These are phyloP conservation scores for Senna siamea DNA, from an alignment of 306 rosid species.

Conservation along the genomic window DNA sequence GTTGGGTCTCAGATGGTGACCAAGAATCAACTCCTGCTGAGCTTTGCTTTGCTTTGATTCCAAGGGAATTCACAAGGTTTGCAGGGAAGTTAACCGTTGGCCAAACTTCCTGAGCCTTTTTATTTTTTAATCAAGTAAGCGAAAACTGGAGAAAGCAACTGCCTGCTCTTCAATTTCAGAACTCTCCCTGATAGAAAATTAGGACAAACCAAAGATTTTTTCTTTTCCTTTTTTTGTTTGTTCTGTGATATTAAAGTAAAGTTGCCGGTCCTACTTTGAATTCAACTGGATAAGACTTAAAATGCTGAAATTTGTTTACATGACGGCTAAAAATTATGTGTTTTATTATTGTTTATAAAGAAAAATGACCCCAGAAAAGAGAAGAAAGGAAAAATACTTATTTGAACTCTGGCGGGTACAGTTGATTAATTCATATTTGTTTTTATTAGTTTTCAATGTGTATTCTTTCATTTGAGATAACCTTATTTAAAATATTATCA, in stretches of 20 bases:
- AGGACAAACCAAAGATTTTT: conserved; percentile 9
- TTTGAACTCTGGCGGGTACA: conserved; percentile 75
- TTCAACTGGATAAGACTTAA: conserved; percentile 52
- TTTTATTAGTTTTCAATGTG: too few relatives aligned
- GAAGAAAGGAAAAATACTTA: conserved; percentile 3
- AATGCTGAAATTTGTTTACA: conserved; percentile 23
- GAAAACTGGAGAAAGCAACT: conserved; percentile 54
- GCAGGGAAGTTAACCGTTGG: conserved; percentile 89
- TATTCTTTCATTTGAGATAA: too few relatives aligned
- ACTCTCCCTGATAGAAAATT: not conserved
- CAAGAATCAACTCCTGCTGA: conserved; percentile 59
- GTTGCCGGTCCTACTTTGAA: conserved; percentile 35
- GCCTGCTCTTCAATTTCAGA: conserved; percentile 37
- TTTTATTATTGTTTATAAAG: not conserved
- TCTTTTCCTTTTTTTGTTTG: not conserved
- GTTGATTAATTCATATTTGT: conserved; percentile 30
- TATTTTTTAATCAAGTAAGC: conserved; percentile 52
- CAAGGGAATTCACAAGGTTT: conserved; percentile 69
- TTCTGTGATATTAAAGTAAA: conserved; percentile 3
- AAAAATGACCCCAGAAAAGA: not conserved
- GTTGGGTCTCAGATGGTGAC: conserved; percentile 85
- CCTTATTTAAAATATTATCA: too few relatives aligned
- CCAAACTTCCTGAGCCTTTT: conserved; percentile 65
- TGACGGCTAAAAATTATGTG: conserved; percentile 5
- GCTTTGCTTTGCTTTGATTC: conserved; percentile 63